phyloP scores from a whole-genome alignment of 148 eudicot genomes.

The Mesembryanthemum crystallinum region DNA sequence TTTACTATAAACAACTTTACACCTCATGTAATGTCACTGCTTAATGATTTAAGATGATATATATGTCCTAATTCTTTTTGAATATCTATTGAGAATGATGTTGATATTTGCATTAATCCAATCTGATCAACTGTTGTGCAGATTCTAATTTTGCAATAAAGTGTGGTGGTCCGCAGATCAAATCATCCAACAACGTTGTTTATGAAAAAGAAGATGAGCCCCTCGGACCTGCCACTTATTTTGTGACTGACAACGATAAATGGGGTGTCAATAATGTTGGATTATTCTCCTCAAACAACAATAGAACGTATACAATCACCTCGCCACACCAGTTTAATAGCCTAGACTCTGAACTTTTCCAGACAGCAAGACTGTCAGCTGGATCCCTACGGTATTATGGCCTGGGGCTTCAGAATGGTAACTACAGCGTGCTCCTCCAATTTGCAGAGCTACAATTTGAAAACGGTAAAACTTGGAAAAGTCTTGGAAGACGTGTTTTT shows the following conservation, averaged over 20 bases:
- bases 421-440: constrained; percentile 59
- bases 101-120: neutral
- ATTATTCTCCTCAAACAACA: constrained; percentile 31
- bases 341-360: constrained; percentile 67
- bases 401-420: constrained; percentile 78
- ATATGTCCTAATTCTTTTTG: neutral
- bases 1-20: too few relatives aligned
- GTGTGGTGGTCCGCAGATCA: constrained; percentile 68
- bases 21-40: too few relatives aligned
- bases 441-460: constrained; percentile 59
- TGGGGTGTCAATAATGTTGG: constrained; percentile 89
- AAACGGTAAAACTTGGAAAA: constrained; percentile 45
- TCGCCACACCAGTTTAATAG: constrained; percentile 40
- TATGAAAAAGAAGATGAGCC: constrained; percentile 53
- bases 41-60: too few relatives aligned
- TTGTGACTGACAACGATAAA: constrained; percentile 34
- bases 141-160: constrained; percentile 71
- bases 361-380: constrained; percentile 64
- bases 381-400: constrained; percentile 83
- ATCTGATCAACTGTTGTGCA: constrained; percentile 28
- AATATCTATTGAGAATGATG: neutral
- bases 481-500: constrained; percentile 76
- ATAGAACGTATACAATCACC: constrained; percentile 28
- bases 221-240: constrained; percentile 64
- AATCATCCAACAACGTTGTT: constrained; percentile 32